phyloP scores from a whole-genome alignment of 495 filamentous ascomycete genomes.

The Talaromyces liani region DNA sequence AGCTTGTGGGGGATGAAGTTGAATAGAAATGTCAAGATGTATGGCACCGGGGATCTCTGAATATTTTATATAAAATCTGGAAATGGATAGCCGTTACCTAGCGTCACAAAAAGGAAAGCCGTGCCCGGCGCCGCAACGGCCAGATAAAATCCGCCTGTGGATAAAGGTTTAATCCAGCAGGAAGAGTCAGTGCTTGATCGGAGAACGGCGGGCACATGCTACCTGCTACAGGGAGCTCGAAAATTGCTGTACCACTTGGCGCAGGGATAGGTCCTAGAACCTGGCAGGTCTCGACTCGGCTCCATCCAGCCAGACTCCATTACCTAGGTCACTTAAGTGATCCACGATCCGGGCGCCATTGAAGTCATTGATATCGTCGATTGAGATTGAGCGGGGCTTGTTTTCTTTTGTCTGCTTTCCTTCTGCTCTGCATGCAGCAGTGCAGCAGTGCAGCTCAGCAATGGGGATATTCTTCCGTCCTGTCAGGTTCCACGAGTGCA shows the following conservation, averaged over 20 bases:
- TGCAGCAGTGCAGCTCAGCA: not conserved
- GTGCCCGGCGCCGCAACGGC: constrained; percentile 1
- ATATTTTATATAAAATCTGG: not conserved
- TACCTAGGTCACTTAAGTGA: too few relatives aligned
- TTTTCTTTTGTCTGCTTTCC: not conserved
- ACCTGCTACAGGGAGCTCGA: not conserved
- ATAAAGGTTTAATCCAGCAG: not conserved
- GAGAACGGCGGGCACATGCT: not conserved
- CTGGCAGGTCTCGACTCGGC: not conserved
- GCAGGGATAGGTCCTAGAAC: not conserved
- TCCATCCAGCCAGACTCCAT: not conserved
- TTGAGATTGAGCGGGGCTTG: not conserved
- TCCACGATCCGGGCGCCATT: not conserved
- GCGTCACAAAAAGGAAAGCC: not conserved
- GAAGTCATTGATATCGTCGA: not conserved
- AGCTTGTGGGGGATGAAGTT: not conserved
- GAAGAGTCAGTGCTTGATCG: not conserved
- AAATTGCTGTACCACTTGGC: too few relatives aligned
- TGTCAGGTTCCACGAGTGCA: not conserved
- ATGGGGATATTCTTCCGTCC: not conserved
- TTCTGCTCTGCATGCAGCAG: not conserved
- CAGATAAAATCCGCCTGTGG: not conserved
- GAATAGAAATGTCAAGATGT: not conserved
- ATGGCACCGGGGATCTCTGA: not conserved
- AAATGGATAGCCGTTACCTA: not conserved